Evolutionary conservation across 164 flowering plant species (phyloP).

Genomic region (Santalum album): DNA sequence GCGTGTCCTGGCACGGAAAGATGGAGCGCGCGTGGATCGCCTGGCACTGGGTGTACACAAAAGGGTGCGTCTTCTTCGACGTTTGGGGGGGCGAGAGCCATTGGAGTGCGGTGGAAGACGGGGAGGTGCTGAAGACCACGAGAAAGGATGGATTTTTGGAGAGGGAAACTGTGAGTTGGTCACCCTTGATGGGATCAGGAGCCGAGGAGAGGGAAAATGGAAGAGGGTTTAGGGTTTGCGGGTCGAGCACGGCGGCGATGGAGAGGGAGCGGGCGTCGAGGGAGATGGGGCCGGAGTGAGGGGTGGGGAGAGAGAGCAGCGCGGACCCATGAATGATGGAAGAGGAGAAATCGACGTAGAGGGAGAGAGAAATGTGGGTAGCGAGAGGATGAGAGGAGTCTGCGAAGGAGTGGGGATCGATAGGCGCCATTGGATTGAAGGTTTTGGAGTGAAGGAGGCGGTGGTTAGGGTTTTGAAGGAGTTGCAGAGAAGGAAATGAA

Average conservation of each 20-base stretch:
- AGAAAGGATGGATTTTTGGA: constrained; percentile 38
- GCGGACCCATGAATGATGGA: constrained; percentile 61
- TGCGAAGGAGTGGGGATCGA: constrained; percentile 89
- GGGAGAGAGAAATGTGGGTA: constrained; percentile 63
- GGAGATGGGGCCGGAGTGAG: constrained; percentile 54
- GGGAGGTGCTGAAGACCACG: constrained; percentile 41
- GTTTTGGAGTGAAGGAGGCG: too few species aligned
- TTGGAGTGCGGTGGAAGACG: constrained; percentile 78
- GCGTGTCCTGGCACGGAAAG: constrained; percentile 96
- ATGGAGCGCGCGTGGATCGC: constrained; percentile 82
- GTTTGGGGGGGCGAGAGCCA: constrained; percentile 90
- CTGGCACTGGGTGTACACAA: constrained; percentile 92
- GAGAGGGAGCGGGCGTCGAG: constrained; percentile 80
- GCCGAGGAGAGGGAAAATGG: constrained; percentile 45
- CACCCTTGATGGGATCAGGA: constrained; percentile 58
- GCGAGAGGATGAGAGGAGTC: constrained; percentile 77
- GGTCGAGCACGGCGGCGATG: constrained; percentile 44
- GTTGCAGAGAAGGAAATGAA: too few species aligned
- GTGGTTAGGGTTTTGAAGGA: too few species aligned
- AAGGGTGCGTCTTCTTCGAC: constrained; percentile 46
- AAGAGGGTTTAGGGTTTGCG: constrained; percentile 40
- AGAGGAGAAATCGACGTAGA: constrained; percentile 75
- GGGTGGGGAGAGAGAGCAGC: constrained; percentile 46
- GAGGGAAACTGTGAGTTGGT: constrained; percentile 42
- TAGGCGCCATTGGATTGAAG: constrained; percentile 71